Percentiles rank a stretch among this genome's conserved stretches.
Evolutionary conservation across 2,329 filamentous ascomycete genomes (phyloP).

Genomic region (Xylariales sp.): DNA sequence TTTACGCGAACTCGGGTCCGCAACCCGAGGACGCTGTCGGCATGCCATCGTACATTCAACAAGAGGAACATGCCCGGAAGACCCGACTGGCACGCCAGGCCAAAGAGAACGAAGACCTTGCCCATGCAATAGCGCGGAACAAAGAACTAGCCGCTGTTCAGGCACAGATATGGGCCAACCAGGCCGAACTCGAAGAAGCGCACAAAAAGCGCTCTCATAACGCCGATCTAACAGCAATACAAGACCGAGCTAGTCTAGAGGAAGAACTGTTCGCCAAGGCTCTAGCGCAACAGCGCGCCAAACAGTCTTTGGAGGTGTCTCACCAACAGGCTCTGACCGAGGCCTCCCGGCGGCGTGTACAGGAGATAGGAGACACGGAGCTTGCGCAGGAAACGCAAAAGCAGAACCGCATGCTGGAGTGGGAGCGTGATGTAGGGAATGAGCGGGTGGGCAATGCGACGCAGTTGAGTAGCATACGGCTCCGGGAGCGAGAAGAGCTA

Average conservation of each 20-base stretch:
- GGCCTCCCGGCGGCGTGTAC: conserved; percentile 37
- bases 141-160: conserved; percentile 49
- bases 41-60: conserved; percentile 44
- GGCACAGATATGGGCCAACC: conserved; percentile 43
- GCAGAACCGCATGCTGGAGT: conserved; percentile 41
- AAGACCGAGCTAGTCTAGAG: conserved; percentile 42
- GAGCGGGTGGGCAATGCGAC: conserved; percentile 44
- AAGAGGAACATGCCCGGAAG: conserved; percentile 46
- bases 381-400: conserved; percentile 38
- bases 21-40: conserved; percentile 51
- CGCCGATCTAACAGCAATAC: conserved; percentile 40
- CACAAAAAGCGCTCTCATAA: conserved; percentile 41
- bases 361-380: conserved; percentile 42
- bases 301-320: conserved; percentile 32
- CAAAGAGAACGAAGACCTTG: conserved; percentile 45
- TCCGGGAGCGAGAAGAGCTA: conserved; percentile 47
- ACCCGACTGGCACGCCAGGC: conserved; percentile 40
- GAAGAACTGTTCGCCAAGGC: conserved; percentile 36
- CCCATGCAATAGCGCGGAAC: conserved; percentile 40
- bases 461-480: conserved; percentile 42
- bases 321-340: conserved; percentile 46
- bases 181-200: conserved; percentile 47
- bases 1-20: conserved; percentile 47
- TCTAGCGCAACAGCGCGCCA: conserved; percentile 31
- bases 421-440: conserved; percentile 41